These are phyloP conservation scores for Podospora bellae-mahoneyi DNA, from an alignment of 495 filamentous ascomycete species.

Conservation along the genomic window DNA sequence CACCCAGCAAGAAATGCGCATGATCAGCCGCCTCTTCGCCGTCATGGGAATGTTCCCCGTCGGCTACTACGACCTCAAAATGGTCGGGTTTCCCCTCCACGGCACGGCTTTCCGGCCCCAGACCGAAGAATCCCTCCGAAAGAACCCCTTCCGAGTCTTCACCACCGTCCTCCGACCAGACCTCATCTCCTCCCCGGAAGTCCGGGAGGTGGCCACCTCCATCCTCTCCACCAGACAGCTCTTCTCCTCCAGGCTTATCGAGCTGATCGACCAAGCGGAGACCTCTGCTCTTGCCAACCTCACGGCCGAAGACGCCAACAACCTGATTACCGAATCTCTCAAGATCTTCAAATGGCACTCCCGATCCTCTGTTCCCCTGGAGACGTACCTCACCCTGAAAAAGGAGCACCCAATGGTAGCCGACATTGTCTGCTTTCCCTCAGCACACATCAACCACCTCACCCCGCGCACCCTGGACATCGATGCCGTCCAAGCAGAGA, in stretches of 20 bases:
- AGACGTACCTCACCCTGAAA: slow-evolving; percentile 39
- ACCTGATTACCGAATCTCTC: slow-evolving; percentile 37
- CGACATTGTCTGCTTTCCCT: slow-evolving; percentile 43
- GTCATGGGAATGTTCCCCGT: slow-evolving; percentile 45
- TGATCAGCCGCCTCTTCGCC: slow-evolving; percentile 40
- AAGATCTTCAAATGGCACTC: slow-evolving; percentile 44
- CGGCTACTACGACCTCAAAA: slow-evolving; percentile 44
- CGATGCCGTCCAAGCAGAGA: slow-evolving; percentile 36
- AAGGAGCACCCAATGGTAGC: slow-evolving; percentile 42
- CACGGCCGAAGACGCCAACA: slow-evolving; percentile 23
- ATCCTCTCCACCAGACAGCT: slow-evolving; percentile 36
- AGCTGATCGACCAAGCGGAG: slow-evolving; percentile 30
- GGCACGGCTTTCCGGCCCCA: slow-evolving; percentile 43
- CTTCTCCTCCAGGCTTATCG: slow-evolving; percentile 35
- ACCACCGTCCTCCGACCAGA: slow-evolving; percentile 42
- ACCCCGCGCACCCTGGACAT: slow-evolving; percentile 47
- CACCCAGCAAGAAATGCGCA: slow-evolving; percentile 37
- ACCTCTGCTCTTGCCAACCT: slow-evolving; percentile 20
- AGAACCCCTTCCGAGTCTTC: slow-evolving; percentile 45
- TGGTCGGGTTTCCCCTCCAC: slow-evolving; percentile 44
- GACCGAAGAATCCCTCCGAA: slow-evolving; percentile 26
- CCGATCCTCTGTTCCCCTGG: slow-evolving; percentile 35
- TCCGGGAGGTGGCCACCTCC: slow-evolving; percentile 26
- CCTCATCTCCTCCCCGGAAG: slow-evolving; percentile 31
- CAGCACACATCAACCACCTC: slow-evolving; percentile 46